Evolutionary conservation across 1,284 basidiomycete genomes (phyloP).

Genomic region (Ceratobasidium sp.): DNA sequence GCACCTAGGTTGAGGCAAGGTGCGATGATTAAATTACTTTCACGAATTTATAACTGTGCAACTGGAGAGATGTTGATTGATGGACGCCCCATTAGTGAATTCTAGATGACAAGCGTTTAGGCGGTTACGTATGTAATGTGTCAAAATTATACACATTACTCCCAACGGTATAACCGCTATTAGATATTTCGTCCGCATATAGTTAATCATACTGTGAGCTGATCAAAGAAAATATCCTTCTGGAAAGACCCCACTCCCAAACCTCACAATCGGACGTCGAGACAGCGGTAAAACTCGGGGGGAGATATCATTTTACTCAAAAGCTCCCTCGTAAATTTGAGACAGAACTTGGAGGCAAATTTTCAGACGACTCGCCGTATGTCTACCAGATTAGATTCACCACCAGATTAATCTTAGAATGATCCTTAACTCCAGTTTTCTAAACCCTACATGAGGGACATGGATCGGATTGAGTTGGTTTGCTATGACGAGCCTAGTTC

Average conservation of each 20-base stretch:
- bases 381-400: background rate
- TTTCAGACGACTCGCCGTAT: slow-evolving; percentile 2
- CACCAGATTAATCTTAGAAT: background rate
- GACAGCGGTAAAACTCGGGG: slow-evolving; percentile 43
- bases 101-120: slow-evolving; percentile 31
- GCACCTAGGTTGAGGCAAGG: slow-evolving; percentile 40
- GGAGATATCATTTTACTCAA: slow-evolving; percentile 44
- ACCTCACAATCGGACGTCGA: slow-evolving; percentile 38
- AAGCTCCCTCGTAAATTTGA: slow-evolving; percentile 41
- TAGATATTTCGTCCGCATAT: background rate
- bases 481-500: slow-evolving; percentile 78
- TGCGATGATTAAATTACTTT: slow-evolving; percentile 41
- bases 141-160: slow-evolving; percentile 41
- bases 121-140: slow-evolving; percentile 39
- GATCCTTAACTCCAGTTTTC: background rate
- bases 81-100: slow-evolving; percentile 35
- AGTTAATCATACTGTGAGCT: background rate
- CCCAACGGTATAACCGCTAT: slow-evolving; percentile 29
- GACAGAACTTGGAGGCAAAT: slow-evolving; percentile 16
- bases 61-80: slow-evolving; percentile 44
- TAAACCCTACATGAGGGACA: slow-evolving; percentile 75
- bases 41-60: slow-evolving; percentile 42
- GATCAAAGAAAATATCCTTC: slow-evolving; percentile 45
- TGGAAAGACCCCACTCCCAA: slow-evolving; percentile 30
- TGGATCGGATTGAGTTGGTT: slow-evolving; percentile 67